Evolutionary conservation across 1,139 yeast genomes (phyloP), one percentile per base, ranked within the genome.

Genomic region (Geotrichum europaeum): DNA sequence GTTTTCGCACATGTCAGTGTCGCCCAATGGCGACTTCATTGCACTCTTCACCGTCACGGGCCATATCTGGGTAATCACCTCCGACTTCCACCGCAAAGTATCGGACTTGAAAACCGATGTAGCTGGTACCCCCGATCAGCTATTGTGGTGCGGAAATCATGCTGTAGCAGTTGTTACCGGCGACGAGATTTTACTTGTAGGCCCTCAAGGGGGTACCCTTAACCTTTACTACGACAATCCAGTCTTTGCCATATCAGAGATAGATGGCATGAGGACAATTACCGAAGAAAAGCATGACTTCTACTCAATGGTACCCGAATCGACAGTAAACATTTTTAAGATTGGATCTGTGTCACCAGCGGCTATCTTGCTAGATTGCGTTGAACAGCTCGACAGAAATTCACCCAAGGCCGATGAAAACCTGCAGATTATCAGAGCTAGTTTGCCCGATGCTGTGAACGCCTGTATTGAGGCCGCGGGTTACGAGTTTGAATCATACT

Each of bases 131-230:
- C 70, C 72, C 3, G 69, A 73, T 49, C 81, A 81, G 64, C 75
- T 89, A 13, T 80, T 79, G 63, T 92, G 97, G 97, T 89, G 96
- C 72, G 90, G 94, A 0, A 85, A 86, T 66, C 96, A 90, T 75
- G 90, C 95, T 0, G 84, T 91, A 1, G 85, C 84, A 0, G 67
- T 77, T 30, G 76, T 85, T 0, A 79, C 81, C 62, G 77, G 80
- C 4, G 95, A 87, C 65, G 92, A 87, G 61, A 69, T 90, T 28
- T 81, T 82, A 63, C 72, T 92, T 15, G 79, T 87, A 49, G 96
- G 95, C 0, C 95, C 96, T 0, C 81, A 84, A 2, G 86, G 84
- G 58, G 86, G 84, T 1, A 78, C 85, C 1, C 66, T 78, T 9
- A 75, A 77, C 52, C 79, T 84, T 66, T 81, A 73, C 62, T 76